phyloP scores from a whole-genome alignment of 2,329 filamentous ascomycete species.

The Ophiocordyceps sinensis region DNA sequence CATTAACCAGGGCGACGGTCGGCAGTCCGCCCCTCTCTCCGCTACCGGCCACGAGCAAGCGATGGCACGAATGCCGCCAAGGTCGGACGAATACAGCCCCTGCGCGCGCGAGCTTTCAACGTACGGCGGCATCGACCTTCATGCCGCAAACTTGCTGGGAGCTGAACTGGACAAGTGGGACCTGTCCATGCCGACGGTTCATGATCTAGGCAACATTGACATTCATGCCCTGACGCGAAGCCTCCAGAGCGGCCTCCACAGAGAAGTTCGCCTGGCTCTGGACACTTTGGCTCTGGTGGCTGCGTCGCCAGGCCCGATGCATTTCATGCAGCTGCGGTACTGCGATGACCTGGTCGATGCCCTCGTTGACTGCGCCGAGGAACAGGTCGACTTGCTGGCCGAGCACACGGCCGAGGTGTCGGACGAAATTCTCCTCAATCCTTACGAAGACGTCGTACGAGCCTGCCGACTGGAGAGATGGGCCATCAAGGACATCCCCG shows the following conservation, averaged over 20 bases:
- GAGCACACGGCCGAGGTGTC: conserved; percentile 77
- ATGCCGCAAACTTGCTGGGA: conserved; percentile 48
- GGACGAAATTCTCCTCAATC: conserved; percentile 66
- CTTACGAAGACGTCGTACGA: conserved; percentile 79
- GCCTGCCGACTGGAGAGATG: conserved; percentile 63
- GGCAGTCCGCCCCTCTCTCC: conserved; percentile 9
- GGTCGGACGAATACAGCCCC: conserved; percentile 40
- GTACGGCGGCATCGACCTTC: conserved; percentile 60
- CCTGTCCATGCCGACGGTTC: conserved; percentile 59
- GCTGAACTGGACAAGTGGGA: conserved; percentile 52
- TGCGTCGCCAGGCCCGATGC: conserved; percentile 45
- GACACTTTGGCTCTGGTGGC: conserved; percentile 64
- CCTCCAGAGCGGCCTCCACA: conserved; percentile 76
- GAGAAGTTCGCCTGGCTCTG: conserved; percentile 77
- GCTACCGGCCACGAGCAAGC: conserved; percentile 12
- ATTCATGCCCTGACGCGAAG: conserved; percentile 81
- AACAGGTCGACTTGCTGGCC: conserved; percentile 70
- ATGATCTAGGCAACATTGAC: conserved; percentile 78
- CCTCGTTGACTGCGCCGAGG: conserved; percentile 79
- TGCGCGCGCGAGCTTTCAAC: conserved; percentile 39
- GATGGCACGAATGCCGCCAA: conserved; percentile 23
- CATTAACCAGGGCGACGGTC: conserved; percentile 20
- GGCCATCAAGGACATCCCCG: conserved; percentile 54
- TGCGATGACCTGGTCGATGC: conserved; percentile 85
- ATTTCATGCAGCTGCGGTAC: conserved; percentile 52